Percentiles rank a stretch among this genome's conserved stretches.
These are phyloP conservation scores for Cyamopsis tetragonoloba DNA, from an alignment of 306 rosid genomes.

Conservation along the genomic window DNA sequence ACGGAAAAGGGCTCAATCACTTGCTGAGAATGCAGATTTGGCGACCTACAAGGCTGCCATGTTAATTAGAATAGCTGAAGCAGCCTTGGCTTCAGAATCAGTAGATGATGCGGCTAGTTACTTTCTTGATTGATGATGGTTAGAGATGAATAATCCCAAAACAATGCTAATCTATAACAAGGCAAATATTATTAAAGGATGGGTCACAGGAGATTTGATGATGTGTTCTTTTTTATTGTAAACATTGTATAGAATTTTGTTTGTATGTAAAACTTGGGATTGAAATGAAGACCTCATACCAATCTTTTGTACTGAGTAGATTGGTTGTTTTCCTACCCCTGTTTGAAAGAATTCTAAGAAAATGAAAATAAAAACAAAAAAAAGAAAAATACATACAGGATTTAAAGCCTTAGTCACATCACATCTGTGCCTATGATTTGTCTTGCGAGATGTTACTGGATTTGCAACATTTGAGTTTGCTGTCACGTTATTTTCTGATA, in stretches of 20 bases:
- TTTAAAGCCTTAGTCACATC: neutral
- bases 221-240: conserved; percentile 29
- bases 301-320: conserved; percentile 40
- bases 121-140: conserved; percentile 65
- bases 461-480: too few relatives aligned
- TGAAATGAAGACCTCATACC: conserved; percentile 42
- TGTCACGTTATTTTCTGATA: too few relatives aligned
- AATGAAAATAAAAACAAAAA: neutral
- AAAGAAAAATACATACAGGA: conserved; percentile 34
- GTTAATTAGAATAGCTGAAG: conserved; percentile 70
- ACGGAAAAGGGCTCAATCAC: conserved; percentile 68
- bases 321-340: conserved; percentile 26
- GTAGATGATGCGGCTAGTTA: conserved; percentile 38
- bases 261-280: conserved; percentile 61
- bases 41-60: conserved; percentile 66
- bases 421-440: too few relatives aligned
- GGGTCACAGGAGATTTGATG: conserved; percentile 13
- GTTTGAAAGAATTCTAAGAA: neutral
- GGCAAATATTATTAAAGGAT: conserved; percentile 22
- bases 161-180: conserved; percentile 30
- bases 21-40: conserved; percentile 79
- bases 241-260: conserved; percentile 63
- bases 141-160: conserved; percentile 14
- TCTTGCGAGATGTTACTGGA: too few relatives aligned
- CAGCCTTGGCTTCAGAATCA: conserved; percentile 48